Evolutionary conservation across 2,329 filamentous ascomycete genomes (phyloP), one percentile per base, ranked within the genome.

Genomic region (Talaromyces sp.): DNA sequence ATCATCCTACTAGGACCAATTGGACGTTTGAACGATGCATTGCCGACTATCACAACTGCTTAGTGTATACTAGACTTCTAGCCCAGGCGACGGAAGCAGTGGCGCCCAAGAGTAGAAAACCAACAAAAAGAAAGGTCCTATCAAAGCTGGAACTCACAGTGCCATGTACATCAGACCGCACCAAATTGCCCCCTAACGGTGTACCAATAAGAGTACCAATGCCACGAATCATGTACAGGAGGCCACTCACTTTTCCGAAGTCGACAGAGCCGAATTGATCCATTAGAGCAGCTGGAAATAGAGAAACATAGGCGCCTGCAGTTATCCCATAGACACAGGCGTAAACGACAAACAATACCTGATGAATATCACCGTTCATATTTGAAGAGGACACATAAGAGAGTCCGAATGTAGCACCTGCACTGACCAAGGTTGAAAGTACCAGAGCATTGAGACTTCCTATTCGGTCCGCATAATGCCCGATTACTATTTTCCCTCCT

Each of bases 401-500:
- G 36, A 70, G 63, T 7, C 57, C 65, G 39, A 69, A 65, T 3
- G 70, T 65, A 10, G 64, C 61, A 7, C 70, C 61, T 2, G 69
- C 61, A 41, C 71, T 71, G 41, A 72, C 56, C 5, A 72, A 59
- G 0, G 65, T 73, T 31, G 65, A 70, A 19, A 73, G 55, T 7
- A 75, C 67, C 1, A 77, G 63, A 1, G 73, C 69, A 60, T 78
- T 77, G 43, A 77, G 67, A 11, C 74, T 63, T 10, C 76, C 75
- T 10, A 72, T 63, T 4, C 68, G 65, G 59, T 77, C 76, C 2
- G 75, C 73, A 3, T 69, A 56, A 55, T 71, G 70, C 3, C 75
- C 75, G 59, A 77, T 70, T 0, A 68, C 62, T 11, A 77, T 72
- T 35, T 72, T 69, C 2, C 73, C 73, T 1, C 73, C 63, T 3